These are phyloP conservation scores for Coemansia sp. DNA, from an alignment of 192 early-diverging fungal species.

Conservation along the genomic window DNA sequence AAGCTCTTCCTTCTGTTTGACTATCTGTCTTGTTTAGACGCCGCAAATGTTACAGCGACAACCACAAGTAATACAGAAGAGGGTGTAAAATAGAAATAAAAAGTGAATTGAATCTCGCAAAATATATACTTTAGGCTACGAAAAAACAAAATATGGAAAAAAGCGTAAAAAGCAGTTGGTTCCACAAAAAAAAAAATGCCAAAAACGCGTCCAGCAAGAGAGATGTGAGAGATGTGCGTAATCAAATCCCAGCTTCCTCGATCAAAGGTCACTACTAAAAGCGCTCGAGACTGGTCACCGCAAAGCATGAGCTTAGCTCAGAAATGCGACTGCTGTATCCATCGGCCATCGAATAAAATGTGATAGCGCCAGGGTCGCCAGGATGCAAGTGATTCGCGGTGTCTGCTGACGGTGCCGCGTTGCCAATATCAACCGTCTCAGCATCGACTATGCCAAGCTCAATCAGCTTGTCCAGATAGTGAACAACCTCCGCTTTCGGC, in stretches of 20 bases:
- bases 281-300: not conserved
- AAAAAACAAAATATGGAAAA: conserved; percentile 15
- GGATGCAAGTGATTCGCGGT: not conserved
- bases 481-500: conserved; percentile 26
- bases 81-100: not conserved
- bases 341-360: conserved; percentile 20
- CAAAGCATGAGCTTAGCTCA: not conserved
- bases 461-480: conserved; percentile 25
- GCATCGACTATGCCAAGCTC: conserved; percentile 19
- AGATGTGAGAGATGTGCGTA: not conserved
- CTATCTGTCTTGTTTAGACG: conserved; percentile 6
- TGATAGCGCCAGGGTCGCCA: conserved; percentile 10
- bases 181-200: not conserved
- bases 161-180: not conserved
- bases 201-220: not conserved
- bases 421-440: conserved; percentile 12
- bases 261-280: not conserved
- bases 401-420: not conserved
- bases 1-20: conserved; percentile 6
- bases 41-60: not conserved
- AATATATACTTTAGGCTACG: not conserved
- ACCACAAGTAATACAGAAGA: not conserved
- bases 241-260: not conserved
- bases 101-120: conserved; percentile 6
- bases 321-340: conserved; percentile 15